Conservation (phyloP, 2,329 filamentous ascomycete species). For the Leptosphaerulina australis region DNA sequence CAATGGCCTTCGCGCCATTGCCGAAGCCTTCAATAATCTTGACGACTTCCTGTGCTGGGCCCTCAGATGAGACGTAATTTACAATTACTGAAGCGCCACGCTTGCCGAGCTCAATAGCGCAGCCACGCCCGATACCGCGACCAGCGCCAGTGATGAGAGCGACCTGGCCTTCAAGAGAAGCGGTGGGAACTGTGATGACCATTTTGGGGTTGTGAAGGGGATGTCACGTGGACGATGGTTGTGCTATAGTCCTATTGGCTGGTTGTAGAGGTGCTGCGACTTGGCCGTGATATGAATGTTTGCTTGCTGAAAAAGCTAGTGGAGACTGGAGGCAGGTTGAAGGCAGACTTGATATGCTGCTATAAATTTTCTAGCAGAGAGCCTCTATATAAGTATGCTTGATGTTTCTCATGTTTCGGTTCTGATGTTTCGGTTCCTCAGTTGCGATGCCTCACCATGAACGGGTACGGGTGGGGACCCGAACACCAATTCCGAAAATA, state of each 20-base stretch:
- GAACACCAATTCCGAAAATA: conserved; percentile 33
- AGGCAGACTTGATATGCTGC: no score
- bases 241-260: conserved; percentile 23
- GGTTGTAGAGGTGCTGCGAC: neutral
- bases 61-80: conserved; percentile 65
- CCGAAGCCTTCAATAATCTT: conserved; percentile 53
- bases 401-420: conserved; percentile 12
- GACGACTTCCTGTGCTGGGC: conserved; percentile 56
- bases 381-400: conserved; percentile 22
- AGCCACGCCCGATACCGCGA: conserved; percentile 70
- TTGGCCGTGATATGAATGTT: neutral
- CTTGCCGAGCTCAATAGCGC: conserved; percentile 69
- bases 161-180: conserved; percentile 59
- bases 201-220: conserved; percentile 34
- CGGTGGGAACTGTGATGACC: conserved; percentile 54
- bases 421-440: conserved; percentile 18
- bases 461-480: conserved; percentile 34
- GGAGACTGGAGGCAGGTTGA: no score
- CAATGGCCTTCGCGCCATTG: conserved; percentile 59
- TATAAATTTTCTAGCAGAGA: no score
- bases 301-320: no score
- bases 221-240: conserved; percentile 21
- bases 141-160: conserved; percentile 68
- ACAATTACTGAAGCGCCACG: conserved; percentile 69
- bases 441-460: conserved; percentile 21